Evolutionary conservation across 306 rosid species (phyloP).

Genomic region (Dalbergia cochinchinensis): DNA sequence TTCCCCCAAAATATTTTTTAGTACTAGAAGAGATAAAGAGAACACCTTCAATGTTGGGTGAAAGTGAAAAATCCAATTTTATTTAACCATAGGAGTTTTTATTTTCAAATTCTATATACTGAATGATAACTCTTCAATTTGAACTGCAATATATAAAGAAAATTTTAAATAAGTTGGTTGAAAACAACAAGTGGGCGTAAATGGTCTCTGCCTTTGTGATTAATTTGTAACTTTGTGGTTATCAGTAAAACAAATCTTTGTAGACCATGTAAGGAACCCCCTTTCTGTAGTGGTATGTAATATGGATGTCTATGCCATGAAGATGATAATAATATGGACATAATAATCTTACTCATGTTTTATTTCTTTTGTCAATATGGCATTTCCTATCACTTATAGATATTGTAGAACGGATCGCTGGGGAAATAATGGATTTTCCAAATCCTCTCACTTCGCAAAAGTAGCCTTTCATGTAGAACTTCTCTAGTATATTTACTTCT

Average conservation of each 20-base stretch:
- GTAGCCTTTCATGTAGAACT: neutral
- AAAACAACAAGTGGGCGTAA: neutral
- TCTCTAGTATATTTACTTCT: neutral
- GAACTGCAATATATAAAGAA: neutral
- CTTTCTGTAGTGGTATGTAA: neutral
- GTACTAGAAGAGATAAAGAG: neutral
- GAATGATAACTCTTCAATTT: neutral
- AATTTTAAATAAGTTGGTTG: neutral
- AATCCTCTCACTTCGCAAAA: conserved; percentile 15
- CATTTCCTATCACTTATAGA: neutral
- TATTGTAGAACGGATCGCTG: neutral
- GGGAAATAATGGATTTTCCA: conserved; percentile 16
- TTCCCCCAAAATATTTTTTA: too few relatives aligned
- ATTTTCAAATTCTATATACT: neutral
- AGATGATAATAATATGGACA: neutral
- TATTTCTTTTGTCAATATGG: neutral
- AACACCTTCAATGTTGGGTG: neutral
- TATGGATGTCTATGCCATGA: neutral
- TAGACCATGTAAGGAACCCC: too few relatives aligned
- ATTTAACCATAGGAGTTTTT: neutral
- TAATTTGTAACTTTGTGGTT: neutral
- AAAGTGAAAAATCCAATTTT: neutral
- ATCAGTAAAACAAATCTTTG: neutral
- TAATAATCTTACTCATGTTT: neutral
- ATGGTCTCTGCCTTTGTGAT: neutral